A percentile compares a stretch with the other conserved stretches of the same genome.
Evolutionary conservation across 768 basidiomycete genomes (phyloP).

Genomic region (Agaricus subrufescens): DNA sequence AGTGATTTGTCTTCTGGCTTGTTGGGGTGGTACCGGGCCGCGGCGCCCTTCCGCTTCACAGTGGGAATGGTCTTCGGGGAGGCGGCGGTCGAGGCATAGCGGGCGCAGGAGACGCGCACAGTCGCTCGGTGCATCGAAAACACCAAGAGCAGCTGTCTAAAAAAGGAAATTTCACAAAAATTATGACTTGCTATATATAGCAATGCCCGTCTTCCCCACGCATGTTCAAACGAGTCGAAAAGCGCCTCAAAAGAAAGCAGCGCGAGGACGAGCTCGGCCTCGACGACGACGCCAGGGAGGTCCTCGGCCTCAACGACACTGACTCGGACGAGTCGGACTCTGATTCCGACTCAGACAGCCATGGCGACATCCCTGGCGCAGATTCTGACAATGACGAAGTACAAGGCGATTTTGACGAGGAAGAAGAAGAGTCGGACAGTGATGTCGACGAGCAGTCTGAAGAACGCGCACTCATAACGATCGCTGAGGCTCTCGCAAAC

Average conservation of each 20-base stretch:
- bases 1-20: not conserved
- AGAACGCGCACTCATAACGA: slow-evolving; percentile 43
- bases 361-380: slow-evolving; percentile 14
- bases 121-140: slow-evolving; percentile 4
- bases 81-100: slow-evolving; percentile 22
- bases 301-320: slow-evolving; percentile 67
- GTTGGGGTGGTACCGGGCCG: not conserved
- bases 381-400: slow-evolving; percentile 16
- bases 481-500: slow-evolving; percentile 56
- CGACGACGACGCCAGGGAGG: slow-evolving; percentile 58
- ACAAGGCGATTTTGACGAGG: slow-evolving; percentile 10
- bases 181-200: not conserved
- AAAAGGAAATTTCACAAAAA: not conserved
- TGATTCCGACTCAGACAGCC: slow-evolving; percentile 30
- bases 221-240: slow-evolving; percentile 82
- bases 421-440: slow-evolving; percentile 14
- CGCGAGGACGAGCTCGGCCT: slow-evolving; percentile 63
- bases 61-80: not conserved
- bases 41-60: not conserved
- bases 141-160: not conserved
- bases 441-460: slow-evolving; percentile 24
- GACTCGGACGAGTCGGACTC: slow-evolving; percentile 68
- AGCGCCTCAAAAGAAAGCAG: slow-evolving; percentile 53
- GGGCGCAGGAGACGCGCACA: slow-evolving; percentile 18
- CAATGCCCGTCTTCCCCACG: not conserved